phyloP scores from a whole-genome alignment of 2,329 filamentous ascomycete genomes.

The Calonectria naviculata region DNA sequence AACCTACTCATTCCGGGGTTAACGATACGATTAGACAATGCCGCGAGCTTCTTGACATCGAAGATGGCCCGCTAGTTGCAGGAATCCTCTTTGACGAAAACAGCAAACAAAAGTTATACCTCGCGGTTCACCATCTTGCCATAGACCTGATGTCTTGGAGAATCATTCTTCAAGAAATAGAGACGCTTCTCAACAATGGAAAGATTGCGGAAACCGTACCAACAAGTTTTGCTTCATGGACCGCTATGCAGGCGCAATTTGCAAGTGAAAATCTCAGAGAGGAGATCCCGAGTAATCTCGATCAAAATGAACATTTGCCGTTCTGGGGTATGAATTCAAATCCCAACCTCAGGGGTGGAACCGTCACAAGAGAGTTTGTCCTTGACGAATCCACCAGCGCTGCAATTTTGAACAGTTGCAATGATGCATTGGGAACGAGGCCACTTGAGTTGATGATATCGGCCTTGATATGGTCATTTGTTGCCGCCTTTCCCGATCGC shows the following conservation, averaged over 20 bases:
- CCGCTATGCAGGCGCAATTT: neutral
- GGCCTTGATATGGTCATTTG: slow-evolving; percentile 16
- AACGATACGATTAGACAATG: neutral
- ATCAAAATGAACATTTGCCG: neutral
- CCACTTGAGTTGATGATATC: slow-evolving; percentile 25
- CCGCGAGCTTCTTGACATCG: neutral
- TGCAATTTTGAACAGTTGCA: slow-evolving; percentile 14
- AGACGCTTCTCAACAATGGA: neutral
- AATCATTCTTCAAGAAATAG: neutral
- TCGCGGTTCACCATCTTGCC: neutral
- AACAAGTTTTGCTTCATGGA: neutral
- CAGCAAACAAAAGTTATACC: neutral
- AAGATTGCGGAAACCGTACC: neutral
- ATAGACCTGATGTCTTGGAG: slow-evolving; percentile 3
- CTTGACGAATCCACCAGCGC: slow-evolving; percentile 5
- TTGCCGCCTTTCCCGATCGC: slow-evolving; percentile 46
- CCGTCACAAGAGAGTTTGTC: neutral
- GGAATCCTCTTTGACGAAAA: neutral
- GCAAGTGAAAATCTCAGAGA: neutral
- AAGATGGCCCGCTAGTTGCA: neutral
- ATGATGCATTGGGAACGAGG: slow-evolving; percentile 10
- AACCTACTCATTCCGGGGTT: neutral
- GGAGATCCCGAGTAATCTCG: neutral
- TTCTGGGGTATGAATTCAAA: neutral
- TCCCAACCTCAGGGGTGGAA: neutral